Conservation (phyloP, 2,329 filamentous ascomycete genomes). For the Talaromyces sp. region DNA sequence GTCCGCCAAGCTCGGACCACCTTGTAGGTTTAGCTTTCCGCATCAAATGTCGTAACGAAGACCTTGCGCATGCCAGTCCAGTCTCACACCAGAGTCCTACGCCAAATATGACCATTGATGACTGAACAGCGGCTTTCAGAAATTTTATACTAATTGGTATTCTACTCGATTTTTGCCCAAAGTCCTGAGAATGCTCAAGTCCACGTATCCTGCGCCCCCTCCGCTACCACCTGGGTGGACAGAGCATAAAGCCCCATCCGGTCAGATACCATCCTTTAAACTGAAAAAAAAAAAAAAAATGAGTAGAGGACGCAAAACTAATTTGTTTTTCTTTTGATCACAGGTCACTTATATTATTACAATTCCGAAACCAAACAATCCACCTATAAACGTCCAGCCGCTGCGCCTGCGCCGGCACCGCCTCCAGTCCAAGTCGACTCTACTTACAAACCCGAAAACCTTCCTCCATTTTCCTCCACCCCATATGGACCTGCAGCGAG, state of each 20-base stretch:
- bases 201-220: slow-evolving; percentile 65
- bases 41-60: slow-evolving; percentile 11
- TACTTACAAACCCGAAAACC: slow-evolving; percentile 28
- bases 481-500: slow-evolving; percentile 18
- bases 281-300: not conserved
- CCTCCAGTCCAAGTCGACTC: slow-evolving; percentile 35
- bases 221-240: slow-evolving; percentile 79
- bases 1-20: slow-evolving; percentile 39
- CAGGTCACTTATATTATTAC: slow-evolving; percentile 84
- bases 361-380: slow-evolving; percentile 77
- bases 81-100: not conserved
- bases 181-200: slow-evolving; percentile 60
- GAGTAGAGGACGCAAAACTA: not conserved
- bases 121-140: not conserved
- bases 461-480: slow-evolving; percentile 33
- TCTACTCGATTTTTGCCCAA: not conserved
- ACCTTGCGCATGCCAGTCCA: slow-evolving; percentile 1
- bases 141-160: not conserved
- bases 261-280: slow-evolving; percentile 33
- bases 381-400: slow-evolving; percentile 74
- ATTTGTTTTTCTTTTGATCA: not conserved
- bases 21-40: slow-evolving; percentile 21
- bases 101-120: not conserved
- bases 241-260: slow-evolving; percentile 83
- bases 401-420: slow-evolving; percentile 26